Base-by-base conservation (phyloP, 1,284 basidiomycete genomes). In the Cryptococcus sp. region DNA sequence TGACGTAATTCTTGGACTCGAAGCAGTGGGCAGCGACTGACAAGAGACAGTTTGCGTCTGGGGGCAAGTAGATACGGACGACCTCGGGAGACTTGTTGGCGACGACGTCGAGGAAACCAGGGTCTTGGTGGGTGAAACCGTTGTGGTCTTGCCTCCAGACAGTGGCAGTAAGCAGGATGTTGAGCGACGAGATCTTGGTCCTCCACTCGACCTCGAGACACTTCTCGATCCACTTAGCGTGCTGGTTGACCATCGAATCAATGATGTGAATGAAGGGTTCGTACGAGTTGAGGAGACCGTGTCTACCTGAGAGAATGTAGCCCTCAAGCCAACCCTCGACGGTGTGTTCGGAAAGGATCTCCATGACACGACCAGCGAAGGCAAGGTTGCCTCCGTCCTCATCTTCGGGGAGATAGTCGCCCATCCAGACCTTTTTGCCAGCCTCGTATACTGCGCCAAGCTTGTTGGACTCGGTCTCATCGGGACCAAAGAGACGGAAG, bases 321-420 rank as follows among this genome's bases (percentile, higher is more conserved):
- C 90, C 90, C 75, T 91, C 88, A 5, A 91, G 80, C 85, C 90
- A 90, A 22, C 88, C 91, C 73, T 93, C 89, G 62, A 90, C 88
- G 1, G 89, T 91, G 72, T 92, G 90, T 77, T 93, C 89, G 4
- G 88, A 90, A 25, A 93, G 84, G 62, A 93, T 91, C 79, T 93
- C 91, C 62, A 91, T 83, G 52, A 93, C 85, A 11, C 90, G 85
- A 0, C 90, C 91, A 35, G 54, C 65, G 30, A 59, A 57, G 23
- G 71, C 70, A 5, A 72, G 61, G 46, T 70, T 67, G 17, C 71
- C 69, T 50, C 58, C 70, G 47, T 71, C 71, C 30, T 64, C 67
- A 55, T 70, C 69, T 20, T 71, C 71, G 20, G 63, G 63, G 11
- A 73, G 59, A 58, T 68, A 69, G 27, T 56, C 66, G 41, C 46